A percentile compares a stretch with the other conserved stretches of the same genome.
Evolutionary conservation across 148 eudicot species (phyloP).

Genomic region (Dianthus caryophyllus): DNA sequence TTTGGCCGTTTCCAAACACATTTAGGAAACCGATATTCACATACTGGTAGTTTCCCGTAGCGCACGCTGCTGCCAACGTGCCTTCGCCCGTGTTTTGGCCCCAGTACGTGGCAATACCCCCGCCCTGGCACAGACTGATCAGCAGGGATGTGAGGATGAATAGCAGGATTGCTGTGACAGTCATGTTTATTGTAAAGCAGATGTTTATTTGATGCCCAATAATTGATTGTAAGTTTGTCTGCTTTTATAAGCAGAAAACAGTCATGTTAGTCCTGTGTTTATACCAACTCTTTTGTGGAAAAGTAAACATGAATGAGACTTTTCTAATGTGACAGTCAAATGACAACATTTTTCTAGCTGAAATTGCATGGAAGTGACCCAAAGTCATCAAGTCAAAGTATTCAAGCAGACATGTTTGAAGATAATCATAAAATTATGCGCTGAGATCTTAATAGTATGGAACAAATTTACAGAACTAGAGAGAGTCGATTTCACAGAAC

Average conservation of each 20-base stretch:
- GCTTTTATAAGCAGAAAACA: conserved; percentile 17
- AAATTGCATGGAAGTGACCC: background rate
- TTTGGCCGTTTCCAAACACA: conserved; percentile 48
- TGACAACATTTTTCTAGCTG: background rate
- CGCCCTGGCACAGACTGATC: conserved; percentile 21
- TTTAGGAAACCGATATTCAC: conserved; percentile 55
- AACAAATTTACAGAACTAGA: no score
- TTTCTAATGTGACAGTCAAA: background rate
- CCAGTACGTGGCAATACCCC: conserved; percentile 66
- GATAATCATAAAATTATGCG: background rate
- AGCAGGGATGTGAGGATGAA: conserved; percentile 14
- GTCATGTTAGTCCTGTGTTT: background rate
- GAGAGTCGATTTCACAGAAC: no score
- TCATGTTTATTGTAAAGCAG: conserved; percentile 7
- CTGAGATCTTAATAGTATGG: no score
- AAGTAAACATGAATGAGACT: background rate
- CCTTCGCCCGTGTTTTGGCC: conserved; percentile 69
- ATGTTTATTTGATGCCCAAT: background rate
- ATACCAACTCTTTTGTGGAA: background rate
- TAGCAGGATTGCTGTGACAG: conserved; percentile 19
- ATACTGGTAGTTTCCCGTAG: conserved; percentile 43
- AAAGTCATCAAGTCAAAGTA: background rate
- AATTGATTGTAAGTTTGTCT: background rate
- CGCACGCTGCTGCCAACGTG: conserved; percentile 43
- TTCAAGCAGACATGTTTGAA: conserved; percentile 2